phyloP scores from a whole-genome alignment of 306 rosid genomes.

The Ormosia semicastrata region DNA sequence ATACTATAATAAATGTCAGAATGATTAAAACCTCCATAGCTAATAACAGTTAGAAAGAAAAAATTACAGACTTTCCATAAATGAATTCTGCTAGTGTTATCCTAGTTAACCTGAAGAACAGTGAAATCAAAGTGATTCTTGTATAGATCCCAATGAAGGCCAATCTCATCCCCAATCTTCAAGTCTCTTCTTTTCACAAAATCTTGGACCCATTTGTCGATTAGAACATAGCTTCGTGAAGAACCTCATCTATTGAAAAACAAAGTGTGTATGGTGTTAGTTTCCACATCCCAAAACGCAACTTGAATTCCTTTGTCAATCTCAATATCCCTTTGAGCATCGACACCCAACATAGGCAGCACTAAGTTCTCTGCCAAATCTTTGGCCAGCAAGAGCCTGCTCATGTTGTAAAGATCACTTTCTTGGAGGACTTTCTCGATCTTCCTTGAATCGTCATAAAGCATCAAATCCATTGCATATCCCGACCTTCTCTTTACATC shows the following conservation, averaged over 20 bases:
- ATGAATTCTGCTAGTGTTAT: background rate
- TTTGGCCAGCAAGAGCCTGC: background rate
- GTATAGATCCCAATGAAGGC: background rate
- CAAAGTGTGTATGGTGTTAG: background rate
- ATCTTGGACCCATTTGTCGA: background rate
- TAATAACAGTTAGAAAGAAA: no score
- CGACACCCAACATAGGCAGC: background rate
- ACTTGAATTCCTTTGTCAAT: background rate
- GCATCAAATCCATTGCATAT: background rate
- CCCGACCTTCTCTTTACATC: background rate
- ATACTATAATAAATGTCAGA: no score
- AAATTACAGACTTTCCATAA: no score
- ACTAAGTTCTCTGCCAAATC: background rate
- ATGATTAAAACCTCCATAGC: no score
- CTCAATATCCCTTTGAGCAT: no score
- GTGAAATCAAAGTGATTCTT: background rate
- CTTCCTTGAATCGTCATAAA: constrained; percentile 22
- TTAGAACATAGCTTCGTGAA: background rate
- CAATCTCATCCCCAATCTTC: background rate
- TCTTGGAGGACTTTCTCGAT: constrained; percentile 16
- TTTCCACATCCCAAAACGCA: background rate
- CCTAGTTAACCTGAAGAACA: background rate
- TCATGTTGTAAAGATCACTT: background rate
- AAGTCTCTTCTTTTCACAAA: background rate
- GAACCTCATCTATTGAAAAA: background rate